Base-by-base conservation (phyloP, 2,329 filamentous ascomycete genomes). In the Aspergillus spinulosporus region DNA sequence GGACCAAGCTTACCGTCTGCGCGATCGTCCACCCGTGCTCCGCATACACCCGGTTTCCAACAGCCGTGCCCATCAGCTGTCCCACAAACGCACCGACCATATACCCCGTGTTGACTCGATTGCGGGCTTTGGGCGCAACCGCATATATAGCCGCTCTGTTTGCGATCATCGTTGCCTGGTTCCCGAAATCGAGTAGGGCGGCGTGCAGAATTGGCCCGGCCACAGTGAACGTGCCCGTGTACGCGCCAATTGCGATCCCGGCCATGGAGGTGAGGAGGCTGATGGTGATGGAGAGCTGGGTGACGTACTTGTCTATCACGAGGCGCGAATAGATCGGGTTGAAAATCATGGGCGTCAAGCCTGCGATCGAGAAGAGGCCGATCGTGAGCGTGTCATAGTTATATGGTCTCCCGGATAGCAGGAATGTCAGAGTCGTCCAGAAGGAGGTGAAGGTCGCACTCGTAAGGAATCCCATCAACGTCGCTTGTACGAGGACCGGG, bases 341-440 rank as follows among this genome's bases (percentile, higher is more conserved):
- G 6, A 85, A 72, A 15, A 84, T 68, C 71, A 94, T 89, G 8
- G 85, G 83, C 0, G 80, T 83, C 9, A 94, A 84, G 1, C 88
- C 90, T 50, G 92, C 89, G 3, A 95, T 76, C 0, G 88, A 88
- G 69, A 94, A 94, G 3, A 94, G 78, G 0, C 90, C 89, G 49
- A 94, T 92, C 3, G 81, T 78, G 0, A 90, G 70, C 0, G 88
- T 84, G 0, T 80, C 75, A 68, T 88, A 92, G 53, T 80, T 71
- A 67, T 90, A 95, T 0, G 89, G 89, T 2, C 81, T 74, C 0
- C 82, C 86, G 0, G 88, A 83, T 14, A 95, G 82, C 4, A 94
- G 79, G 68, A 95, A 95, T 0, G 89, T 93, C 37, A 94, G 72
- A 0, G 89, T 93, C 0, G 87, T 89, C 87, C 87, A 89, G 76